Conservation (phyloP, 2,329 filamentous ascomycete species). For the Pseudonectria buxi region DNA sequence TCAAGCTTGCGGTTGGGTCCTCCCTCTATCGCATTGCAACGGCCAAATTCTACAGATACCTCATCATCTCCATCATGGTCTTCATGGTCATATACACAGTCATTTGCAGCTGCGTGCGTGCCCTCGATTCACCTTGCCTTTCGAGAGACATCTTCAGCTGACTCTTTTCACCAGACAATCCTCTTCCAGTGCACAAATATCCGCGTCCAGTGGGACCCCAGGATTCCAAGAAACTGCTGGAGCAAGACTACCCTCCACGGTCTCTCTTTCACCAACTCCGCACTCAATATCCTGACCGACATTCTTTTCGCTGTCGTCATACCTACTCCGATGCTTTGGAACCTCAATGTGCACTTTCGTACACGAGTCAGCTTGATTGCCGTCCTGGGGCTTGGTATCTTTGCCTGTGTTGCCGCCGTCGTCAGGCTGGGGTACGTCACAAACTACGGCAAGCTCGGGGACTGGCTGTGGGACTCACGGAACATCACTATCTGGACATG, state of each 20-base stretch:
- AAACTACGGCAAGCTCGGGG: constrained; percentile 32
- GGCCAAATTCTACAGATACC: constrained; percentile 26
- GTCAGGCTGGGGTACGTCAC: constrained; percentile 34
- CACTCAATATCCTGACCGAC: constrained; percentile 30
- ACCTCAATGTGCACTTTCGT: constrained; percentile 33
- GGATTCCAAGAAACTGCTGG: constrained; percentile 36
- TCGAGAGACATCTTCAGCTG: rapidly evolving
- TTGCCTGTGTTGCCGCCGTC: constrained; percentile 36
- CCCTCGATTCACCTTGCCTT: not conserved
- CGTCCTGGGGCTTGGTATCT: constrained; percentile 37
- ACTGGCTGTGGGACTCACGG: constrained; percentile 39
- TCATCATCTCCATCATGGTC: constrained; percentile 31
- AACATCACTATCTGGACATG: constrained; percentile 43
- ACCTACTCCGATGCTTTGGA: constrained; percentile 32
- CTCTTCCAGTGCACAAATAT: constrained; percentile 43
- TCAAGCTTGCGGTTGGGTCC: constrained; percentile 36
- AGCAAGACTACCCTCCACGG: constrained; percentile 28
- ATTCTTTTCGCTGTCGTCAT: constrained; percentile 33
- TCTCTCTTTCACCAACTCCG: constrained; percentile 36
- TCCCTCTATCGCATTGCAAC: constrained; percentile 35
- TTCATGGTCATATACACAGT: constrained; percentile 29
- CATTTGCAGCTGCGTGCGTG: constrained; percentile 30
- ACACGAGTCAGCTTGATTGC: constrained; percentile 34
- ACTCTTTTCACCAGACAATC: constrained; percentile 27
- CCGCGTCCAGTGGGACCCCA: constrained; percentile 36